These are phyloP conservation scores for Pseudogymnoascus sp. DNA, from an alignment of 2,329 filamentous ascomycete genomes.

Conservation along the genomic window DNA sequence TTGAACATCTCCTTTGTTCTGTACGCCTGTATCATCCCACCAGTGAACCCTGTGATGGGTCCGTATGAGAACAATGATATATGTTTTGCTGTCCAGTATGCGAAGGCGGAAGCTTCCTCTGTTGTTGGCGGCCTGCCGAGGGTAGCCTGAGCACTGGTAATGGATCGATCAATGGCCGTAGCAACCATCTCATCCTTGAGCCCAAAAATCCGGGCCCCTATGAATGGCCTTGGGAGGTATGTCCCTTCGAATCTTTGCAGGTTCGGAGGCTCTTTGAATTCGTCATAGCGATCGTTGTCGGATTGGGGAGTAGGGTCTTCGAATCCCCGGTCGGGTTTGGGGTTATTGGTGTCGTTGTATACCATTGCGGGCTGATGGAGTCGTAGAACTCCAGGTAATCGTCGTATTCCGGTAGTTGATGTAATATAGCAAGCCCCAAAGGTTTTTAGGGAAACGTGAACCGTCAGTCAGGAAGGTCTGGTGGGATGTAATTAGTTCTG, in stretches of 20 bases:
- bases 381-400: neutral
- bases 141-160: constrained; percentile 5
- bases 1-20: constrained; percentile 17
- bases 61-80: constrained; percentile 22
- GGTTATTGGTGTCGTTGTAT: neutral
- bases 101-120: constrained; percentile 23
- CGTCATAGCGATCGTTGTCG: neutral
- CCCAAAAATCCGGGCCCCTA: constrained; percentile 20
- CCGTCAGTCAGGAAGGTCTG: neutral
- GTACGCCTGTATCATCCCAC: constrained; percentile 21
- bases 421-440: neutral
- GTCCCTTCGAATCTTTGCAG: constrained; percentile 13
- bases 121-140: constrained; percentile 18
- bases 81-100: constrained; percentile 22
- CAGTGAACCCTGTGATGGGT: constrained; percentile 16
- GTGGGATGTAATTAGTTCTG: constrained; percentile 5
- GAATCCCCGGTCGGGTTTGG: constrained; percentile 4
- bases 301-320: neutral
- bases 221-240: constrained; percentile 20
- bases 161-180: constrained; percentile 5
- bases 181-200: constrained; percentile 14
- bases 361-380: constrained; percentile 4
- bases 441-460: neutral
- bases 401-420: neutral
- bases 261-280: neutral